Base-by-base conservation (phyloP, 192 early-diverging fungal genomes). In the Coemansia sp. region DNA sequence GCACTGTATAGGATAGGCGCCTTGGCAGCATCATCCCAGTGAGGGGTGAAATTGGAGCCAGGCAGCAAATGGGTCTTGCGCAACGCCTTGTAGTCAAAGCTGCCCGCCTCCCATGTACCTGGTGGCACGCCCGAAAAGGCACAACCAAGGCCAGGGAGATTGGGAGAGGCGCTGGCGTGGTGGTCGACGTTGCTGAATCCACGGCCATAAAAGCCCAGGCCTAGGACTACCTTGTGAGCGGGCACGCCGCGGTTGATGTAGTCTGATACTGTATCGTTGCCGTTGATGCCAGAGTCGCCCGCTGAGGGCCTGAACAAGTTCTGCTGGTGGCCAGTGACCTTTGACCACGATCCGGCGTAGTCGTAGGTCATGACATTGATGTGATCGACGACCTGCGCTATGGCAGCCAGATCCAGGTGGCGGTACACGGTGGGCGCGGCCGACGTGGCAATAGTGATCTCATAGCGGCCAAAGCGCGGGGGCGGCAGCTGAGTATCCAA, bases 351-450 rank as follows among this genome's bases (percentile, higher is more conserved):
- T 2, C 89, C 89, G 1, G 84, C 73, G 50, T 88, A 87, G 72
- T 94, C 93, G 75, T 97, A 98, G 3, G 94, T 86, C 97, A 99
- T 99, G 45, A 98, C 70, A 69, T 95, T 93, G 83, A 98, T 91
- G 18, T 82, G 67, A 75, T 94, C 89, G 34, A 92, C 84, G 39
- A 87, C 87, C 22, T 83, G 80, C 7, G 85, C 82, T 82, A 91
- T 90, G 56, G 85, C 85, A 5, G 61, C 70, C 40, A 93, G 80
- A 20, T 85, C 71, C 50, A 90, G 67, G 16, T 87, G 84, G 24
- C 84, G 80, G 68, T 92, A 91, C n/a, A 87, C 77, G 1, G 77
- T 72, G 43, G 80, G 85, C 4, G 87, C 86, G 20, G 88, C 87
- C 7, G 89, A 86, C 45, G 90, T 86, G 18, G 92, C 91, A 22